Percentiles rank a stretch among this genome's conserved stretches.
Evolutionary conservation across 257 asterid species (phyloP).

Genomic region (Penstemon newberryi): DNA sequence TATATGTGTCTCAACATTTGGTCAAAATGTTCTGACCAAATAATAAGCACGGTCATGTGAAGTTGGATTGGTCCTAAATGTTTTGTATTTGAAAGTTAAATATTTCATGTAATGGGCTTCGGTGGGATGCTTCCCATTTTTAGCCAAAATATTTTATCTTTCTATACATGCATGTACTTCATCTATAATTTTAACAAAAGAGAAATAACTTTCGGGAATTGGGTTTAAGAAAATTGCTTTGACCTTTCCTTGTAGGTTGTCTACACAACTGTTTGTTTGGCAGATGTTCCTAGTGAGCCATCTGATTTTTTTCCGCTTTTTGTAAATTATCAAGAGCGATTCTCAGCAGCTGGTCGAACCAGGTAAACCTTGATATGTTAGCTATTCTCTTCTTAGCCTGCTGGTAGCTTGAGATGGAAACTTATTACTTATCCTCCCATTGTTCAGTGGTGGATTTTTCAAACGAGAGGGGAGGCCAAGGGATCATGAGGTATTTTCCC

Average conservation of each 20-base stretch:
- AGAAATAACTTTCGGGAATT: background rate
- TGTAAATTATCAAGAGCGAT: constrained; percentile 93
- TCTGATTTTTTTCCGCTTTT: constrained; percentile 93
- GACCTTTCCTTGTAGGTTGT: constrained; percentile 53
- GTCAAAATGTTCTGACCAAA: constrained; percentile 6
- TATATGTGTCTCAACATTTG: constrained; percentile 8
- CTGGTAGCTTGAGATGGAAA: constrained; percentile 21
- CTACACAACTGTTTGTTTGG: constrained; percentile 87
- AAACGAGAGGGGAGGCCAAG: constrained; percentile 94
- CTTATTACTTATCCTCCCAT: constrained; percentile 24
- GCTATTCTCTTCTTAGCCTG: constrained; percentile 11
- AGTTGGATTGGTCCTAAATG: constrained; percentile 13
- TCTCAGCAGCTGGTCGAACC: constrained; percentile 97
- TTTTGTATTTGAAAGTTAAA: background rate
- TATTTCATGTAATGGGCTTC: background rate
- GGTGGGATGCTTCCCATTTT: background rate
- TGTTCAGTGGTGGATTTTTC: constrained; percentile 88
- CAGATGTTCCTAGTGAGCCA: constrained; percentile 94
- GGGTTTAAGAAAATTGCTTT: constrained; percentile 26
- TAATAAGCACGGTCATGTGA: constrained; percentile 5
- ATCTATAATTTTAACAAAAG: background rate
- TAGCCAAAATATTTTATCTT: background rate
- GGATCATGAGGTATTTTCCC: constrained; percentile 81
- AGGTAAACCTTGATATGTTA: constrained; percentile 43
- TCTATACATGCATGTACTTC: background rate